Base-by-base conservation (phyloP, 495 filamentous ascomycete genomes). In the Penicillium ochrochloron region DNA sequence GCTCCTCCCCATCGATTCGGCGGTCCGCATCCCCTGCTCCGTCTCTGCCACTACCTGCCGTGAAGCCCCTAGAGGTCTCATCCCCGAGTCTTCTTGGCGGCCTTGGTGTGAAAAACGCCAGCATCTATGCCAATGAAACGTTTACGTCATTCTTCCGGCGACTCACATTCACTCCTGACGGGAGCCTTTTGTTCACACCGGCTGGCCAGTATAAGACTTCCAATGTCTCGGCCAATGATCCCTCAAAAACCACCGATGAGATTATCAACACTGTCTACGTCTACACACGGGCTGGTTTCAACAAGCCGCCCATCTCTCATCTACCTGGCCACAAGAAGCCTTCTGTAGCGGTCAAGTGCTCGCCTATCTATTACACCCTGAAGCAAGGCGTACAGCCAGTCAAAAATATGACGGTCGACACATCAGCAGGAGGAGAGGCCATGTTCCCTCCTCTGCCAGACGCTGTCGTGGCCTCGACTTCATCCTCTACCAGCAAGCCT, bases 291-390 rank as follows among this genome's bases (percentile, higher is more conserved):
- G 96, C 93, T 19, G 96, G 96, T 14, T 91, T 99, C 69, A 98
- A 97, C 76, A 97, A 94, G 73, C 93, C 96, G 15, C 96, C 96
- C 17, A 91, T 99, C 61, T 93, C 96, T n/a, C 94, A 97, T 78
- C 84, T 99, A 34, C 96, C 96, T 0, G 96, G 95, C 2, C 94
- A 97, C 70, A 99, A 97, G 82, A 99, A 99, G 73, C 94, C 96
- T 10, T 99, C 96, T 2, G 92, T 99, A 14, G 96, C 92, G 5
- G 92, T 99, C 51, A 90, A 90, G 73, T 99, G 95, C 76, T 99
- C 94, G 2, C 94, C 96, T 0, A 76, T 97, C 2, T 88, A 90
- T 66, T 99, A 97, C 73, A 92, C 89, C 6, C 79, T 94, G 57
- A 88, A 94, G 51, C 85, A 90, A 68, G 76, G 80, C 0, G 80